These are phyloP conservation scores for Fagopyrum tataricum DNA, from an alignment of 148 eudicot genomes.

Conservation along the genomic window DNA sequence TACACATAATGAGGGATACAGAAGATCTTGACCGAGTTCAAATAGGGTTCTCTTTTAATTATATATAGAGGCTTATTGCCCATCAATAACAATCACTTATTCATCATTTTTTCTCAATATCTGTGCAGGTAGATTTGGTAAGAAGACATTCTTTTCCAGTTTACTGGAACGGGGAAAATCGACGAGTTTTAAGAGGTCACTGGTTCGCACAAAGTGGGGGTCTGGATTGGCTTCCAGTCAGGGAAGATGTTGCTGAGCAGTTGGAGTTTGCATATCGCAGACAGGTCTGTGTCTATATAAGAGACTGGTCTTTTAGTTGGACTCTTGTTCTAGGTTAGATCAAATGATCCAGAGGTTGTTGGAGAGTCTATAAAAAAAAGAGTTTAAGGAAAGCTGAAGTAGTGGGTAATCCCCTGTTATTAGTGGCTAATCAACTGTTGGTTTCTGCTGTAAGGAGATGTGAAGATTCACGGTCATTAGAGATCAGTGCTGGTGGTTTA, in stretches of 20 bases:
- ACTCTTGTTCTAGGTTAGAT: not conserved
- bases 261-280: constrained; percentile 84
- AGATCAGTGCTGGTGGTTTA: no score
- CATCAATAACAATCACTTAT: no score
- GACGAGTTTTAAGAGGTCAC: constrained; percentile 95
- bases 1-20: no score
- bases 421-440: no score
- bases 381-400: no score
- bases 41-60: no score
- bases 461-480: no score
- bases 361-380: not conserved
- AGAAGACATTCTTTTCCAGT: constrained; percentile 91
- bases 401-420: no score
- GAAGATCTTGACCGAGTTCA: no score
- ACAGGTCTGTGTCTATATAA: constrained; percentile 34
- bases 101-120: not conserved
- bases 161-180: constrained; percentile 89
- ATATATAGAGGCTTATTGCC: no score
- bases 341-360: not conserved
- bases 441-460: no score
- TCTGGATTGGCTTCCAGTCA: constrained; percentile 94
- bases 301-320: not conserved
- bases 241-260: constrained; percentile 96
- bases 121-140: constrained; percentile 76
- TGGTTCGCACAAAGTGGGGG: constrained; percentile 96